These are phyloP conservation scores for Penicillium antarcticum DNA, from an alignment of 495 filamentous ascomycete species.

Conservation along the genomic window DNA sequence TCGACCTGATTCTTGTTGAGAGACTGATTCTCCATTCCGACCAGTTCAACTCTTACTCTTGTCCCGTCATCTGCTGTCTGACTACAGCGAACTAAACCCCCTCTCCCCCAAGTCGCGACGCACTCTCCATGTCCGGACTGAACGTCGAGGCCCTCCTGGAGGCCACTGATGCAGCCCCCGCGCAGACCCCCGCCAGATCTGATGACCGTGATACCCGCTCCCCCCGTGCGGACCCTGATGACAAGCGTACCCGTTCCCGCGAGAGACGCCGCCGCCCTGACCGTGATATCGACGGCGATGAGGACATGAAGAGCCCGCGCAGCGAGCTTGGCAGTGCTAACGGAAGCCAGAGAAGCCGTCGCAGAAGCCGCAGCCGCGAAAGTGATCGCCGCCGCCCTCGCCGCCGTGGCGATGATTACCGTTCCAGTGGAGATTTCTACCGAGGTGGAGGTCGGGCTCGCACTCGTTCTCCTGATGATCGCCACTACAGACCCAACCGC, in stretches of 20 bases:
- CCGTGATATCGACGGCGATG: slow-evolving; percentile 61
- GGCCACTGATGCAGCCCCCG: slow-evolving; percentile 65
- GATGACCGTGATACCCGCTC: slow-evolving; percentile 58
- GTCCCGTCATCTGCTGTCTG: slow-evolving; percentile 36
- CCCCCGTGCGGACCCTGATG: slow-evolving; percentile 54
- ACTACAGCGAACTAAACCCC: slow-evolving; percentile 46
- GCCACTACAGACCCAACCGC: slow-evolving; percentile 69
- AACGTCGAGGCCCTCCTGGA: slow-evolving; percentile 94
- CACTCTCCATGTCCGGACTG: slow-evolving; percentile 73
- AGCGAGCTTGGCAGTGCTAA: slow-evolving; percentile 81
- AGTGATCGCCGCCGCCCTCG: slow-evolving; percentile 75
- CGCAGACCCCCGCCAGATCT: slow-evolving; percentile 50
- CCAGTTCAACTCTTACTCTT: slow-evolving; percentile 38
- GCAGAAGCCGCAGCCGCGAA: slow-evolving; percentile 77
- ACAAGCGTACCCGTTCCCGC: slow-evolving; percentile 52
- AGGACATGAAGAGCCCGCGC: slow-evolving; percentile 64
- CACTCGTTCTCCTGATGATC: slow-evolving; percentile 71
- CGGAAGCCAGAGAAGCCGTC: slow-evolving; percentile 80
- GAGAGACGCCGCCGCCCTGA: slow-evolving; percentile 57
- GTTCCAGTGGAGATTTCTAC: slow-evolving; percentile 69
- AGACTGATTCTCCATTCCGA: slow-evolving; percentile 9
- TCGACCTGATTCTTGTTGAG: no score
- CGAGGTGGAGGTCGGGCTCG: slow-evolving; percentile 68
- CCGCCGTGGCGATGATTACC: slow-evolving; percentile 65
- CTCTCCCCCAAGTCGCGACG: slow-evolving; percentile 26